These are phyloP conservation scores for Boletus sp. DNA, from an alignment of 768 basidiomycete genomes.

Conservation along the genomic window DNA sequence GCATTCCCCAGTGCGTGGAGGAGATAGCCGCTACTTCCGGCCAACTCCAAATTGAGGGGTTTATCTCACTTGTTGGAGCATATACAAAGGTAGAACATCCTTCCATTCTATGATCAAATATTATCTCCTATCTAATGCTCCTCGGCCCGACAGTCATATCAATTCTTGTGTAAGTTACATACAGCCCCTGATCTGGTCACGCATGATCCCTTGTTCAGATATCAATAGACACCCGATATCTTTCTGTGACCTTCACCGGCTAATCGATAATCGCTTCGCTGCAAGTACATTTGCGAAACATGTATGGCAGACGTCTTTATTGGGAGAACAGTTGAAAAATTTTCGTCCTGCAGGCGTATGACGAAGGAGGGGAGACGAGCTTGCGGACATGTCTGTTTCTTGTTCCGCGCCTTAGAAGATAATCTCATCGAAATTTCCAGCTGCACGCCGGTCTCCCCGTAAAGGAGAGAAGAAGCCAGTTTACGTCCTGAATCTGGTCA, in stretches of 20 bases:
- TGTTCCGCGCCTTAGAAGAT: constrained; percentile 8
- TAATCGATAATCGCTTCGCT: constrained; percentile 63
- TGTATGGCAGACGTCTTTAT: constrained; percentile 37
- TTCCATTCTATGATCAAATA: constrained; percentile 15
- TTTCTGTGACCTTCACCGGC: constrained; percentile 61
- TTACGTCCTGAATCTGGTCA: constrained; percentile 73
- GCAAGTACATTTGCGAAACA: constrained; percentile 72
- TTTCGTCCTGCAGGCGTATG: constrained; percentile 52
- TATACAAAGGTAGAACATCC: constrained; percentile 59
- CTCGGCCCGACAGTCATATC: constrained; percentile 57
- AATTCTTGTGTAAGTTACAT: constrained; percentile 72
- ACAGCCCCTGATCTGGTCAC: background rate
- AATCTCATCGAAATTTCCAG: constrained; percentile 34
- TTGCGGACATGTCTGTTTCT: constrained; percentile 18
- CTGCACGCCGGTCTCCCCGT: constrained; percentile 66
- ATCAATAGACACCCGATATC: constrained; percentile 75
- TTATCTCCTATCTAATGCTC: constrained; percentile 18
- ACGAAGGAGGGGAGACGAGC: constrained; percentile 55
- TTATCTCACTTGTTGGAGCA: constrained; percentile 78
- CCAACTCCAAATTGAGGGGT: constrained; percentile 64
- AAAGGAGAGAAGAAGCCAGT: constrained; percentile 77
- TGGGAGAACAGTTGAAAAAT: constrained; percentile 1
- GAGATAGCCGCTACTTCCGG: constrained; percentile 50
- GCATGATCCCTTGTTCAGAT: constrained; percentile 42
- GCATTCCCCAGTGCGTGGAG: constrained; percentile 58